A percentile compares a stretch with the other conserved stretches of the same genome.
phyloP scores from a whole-genome alignment of 1,284 basidiomycete species.

The Ustilago nuda region DNA sequence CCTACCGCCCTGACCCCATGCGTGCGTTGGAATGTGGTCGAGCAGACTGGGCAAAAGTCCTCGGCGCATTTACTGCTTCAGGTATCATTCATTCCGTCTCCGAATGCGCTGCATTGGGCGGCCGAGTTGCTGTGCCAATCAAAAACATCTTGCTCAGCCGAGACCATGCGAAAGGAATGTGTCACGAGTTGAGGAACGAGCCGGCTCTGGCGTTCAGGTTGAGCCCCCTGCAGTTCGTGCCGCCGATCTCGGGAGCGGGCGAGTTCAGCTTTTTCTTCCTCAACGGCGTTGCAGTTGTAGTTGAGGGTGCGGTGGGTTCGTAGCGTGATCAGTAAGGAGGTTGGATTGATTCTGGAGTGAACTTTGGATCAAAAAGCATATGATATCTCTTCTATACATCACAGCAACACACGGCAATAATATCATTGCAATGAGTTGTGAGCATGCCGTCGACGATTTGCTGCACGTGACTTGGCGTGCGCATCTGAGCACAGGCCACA shows the following conservation, averaged over 20 bases:
- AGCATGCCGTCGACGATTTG: background rate
- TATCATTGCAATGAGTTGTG: background rate
- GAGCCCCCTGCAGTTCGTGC: slow-evolving; percentile 43
- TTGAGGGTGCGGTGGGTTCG: slow-evolving; percentile 54
- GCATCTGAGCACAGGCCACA: too few relatives aligned
- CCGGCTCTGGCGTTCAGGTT: slow-evolving; percentile 12
- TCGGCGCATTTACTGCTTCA: slow-evolving; percentile 50
- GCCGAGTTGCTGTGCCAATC: slow-evolving; percentile 43
- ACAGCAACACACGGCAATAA: background rate
- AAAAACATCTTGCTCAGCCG: slow-evolving; percentile 47
- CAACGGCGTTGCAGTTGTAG: slow-evolving; percentile 54
- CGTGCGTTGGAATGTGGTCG: slow-evolving; percentile 40
- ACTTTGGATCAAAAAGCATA: too few relatives aligned
- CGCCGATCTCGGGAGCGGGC: slow-evolving; percentile 48
- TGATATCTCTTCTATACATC: background rate
- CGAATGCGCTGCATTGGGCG: slow-evolving; percentile 49
- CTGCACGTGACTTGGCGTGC: too few relatives aligned
- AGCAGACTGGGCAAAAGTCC: slow-evolving; percentile 57
- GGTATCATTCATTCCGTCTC: slow-evolving; percentile 54
- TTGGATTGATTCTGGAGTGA: slow-evolving; percentile 29
- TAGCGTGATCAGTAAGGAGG: slow-evolving; percentile 42
- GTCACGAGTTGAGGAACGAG: slow-evolving; percentile 29
- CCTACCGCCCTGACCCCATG: slow-evolving; percentile 48
- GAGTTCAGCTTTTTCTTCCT: slow-evolving; percentile 57
- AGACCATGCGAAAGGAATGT: slow-evolving; percentile 41